phyloP scores from a whole-genome alignment of 441 rosid genomes.

The Erysimum pusillum region DNA sequence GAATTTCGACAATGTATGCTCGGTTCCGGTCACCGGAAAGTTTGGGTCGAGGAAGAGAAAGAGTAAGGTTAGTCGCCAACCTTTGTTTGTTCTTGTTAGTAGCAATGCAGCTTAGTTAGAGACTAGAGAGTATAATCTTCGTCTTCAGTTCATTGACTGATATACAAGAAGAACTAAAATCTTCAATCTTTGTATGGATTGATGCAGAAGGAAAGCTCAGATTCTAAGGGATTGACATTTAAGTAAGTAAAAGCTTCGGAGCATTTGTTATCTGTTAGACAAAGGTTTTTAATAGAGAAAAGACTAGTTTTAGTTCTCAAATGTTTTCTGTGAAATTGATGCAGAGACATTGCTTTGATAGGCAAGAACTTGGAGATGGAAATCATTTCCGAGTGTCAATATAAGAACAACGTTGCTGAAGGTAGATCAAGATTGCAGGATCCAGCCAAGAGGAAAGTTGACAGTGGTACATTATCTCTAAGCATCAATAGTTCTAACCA shows the following conservation, averaged over 20 bases:
- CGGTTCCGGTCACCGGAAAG: conserved; percentile 30
- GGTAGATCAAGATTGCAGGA: conserved; percentile 32
- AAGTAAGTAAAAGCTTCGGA: conserved; percentile 50
- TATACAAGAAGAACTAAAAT: conserved; percentile 1
- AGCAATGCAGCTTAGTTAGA: conserved; percentile 32
- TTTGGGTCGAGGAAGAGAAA: conserved; percentile 24
- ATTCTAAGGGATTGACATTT: conserved; percentile 32
- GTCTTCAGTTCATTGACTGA: background rate
- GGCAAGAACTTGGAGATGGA: conserved; percentile 36
- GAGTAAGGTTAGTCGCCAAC: conserved; percentile 27
- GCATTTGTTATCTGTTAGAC: conserved; percentile 9
- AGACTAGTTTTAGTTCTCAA: conserved; percentile 16
- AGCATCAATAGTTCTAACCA: conserved; percentile 13
- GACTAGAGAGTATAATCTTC: background rate
- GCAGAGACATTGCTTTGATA: conserved; percentile 28
- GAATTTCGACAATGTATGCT: conserved; percentile 14
- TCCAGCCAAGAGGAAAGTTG: conserved; percentile 41
- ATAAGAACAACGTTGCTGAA: conserved; percentile 18
- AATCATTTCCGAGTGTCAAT: conserved; percentile 19
- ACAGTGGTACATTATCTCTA: conserved; percentile 34
- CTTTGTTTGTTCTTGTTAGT: conserved; percentile 17
- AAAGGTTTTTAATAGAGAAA: conserved; percentile 4
- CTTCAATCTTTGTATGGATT: background rate
- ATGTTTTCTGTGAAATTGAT: conserved; percentile 29
- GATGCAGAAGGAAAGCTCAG: conserved; percentile 49